phyloP scores from a whole-genome alignment of 352 stramenopile species.

The Phytophthora lateralis region DNA sequence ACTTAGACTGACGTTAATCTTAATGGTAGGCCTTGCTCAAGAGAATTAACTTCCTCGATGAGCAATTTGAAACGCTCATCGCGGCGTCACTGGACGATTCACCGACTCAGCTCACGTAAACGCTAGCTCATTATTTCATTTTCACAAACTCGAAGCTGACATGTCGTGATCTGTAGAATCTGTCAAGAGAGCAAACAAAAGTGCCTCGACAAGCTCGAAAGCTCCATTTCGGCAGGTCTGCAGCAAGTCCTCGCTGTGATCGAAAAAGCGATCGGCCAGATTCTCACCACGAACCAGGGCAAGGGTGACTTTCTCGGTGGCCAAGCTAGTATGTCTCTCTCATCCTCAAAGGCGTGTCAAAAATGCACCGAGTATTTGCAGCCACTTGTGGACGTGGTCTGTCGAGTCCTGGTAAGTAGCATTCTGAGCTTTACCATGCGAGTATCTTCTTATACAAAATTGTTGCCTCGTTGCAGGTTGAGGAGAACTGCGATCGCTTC shows the following conservation, averaged over 20 bases:
- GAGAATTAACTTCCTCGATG: slow-evolving; percentile 65
- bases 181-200: slow-evolving; percentile 81
- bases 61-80: slow-evolving; percentile 58
- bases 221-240: slow-evolving; percentile 47
- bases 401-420: slow-evolving; percentile 55
- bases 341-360: slow-evolving; percentile 69
- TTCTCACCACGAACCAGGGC: slow-evolving; percentile 62
- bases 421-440: not conserved
- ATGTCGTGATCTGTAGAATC: slow-evolving; percentile 46
- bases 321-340: slow-evolving; percentile 75
- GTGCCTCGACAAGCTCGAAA: slow-evolving; percentile 70
- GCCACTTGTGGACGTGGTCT: slow-evolving; percentile 57
- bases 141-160: not conserved
- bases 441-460: not conserved
- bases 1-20: not conserved
- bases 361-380: slow-evolving; percentile 77
- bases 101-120: slow-evolving; percentile 80
- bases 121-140: not conserved
- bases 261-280: slow-evolving; percentile 57
- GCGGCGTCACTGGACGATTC: slow-evolving; percentile 42
- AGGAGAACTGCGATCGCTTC: slow-evolving; percentile 71
- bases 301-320: slow-evolving; percentile 82
- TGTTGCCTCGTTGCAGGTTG: slow-evolving; percentile 34
- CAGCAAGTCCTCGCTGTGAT: slow-evolving; percentile 66
- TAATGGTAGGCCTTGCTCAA: slow-evolving; percentile 53